Conservation (phyloP, 768 basidiomycete genomes). For the Amylocystis lapponica region DNA sequence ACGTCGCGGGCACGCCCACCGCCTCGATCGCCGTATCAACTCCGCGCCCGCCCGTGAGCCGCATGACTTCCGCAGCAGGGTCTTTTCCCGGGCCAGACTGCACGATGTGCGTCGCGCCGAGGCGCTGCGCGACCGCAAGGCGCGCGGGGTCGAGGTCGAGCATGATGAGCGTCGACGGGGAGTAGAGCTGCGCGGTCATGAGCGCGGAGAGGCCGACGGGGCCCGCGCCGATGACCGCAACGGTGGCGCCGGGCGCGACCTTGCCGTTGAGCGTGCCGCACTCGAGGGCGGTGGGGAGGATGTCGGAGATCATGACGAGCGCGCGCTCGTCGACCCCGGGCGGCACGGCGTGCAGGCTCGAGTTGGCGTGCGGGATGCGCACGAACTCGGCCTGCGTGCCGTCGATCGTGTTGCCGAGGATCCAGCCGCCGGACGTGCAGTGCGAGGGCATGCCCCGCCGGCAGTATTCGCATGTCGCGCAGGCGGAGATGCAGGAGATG, state of each 20-base stretch:
- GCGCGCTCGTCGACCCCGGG: slow-evolving; percentile 10
- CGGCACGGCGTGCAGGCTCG: slow-evolving; percentile 12
- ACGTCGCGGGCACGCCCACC: slow-evolving; percentile 19
- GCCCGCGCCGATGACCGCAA: slow-evolving; percentile 20
- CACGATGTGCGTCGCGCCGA: slow-evolving; percentile 20
- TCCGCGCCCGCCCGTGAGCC: slow-evolving; percentile 18
- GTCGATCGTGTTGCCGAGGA: slow-evolving; percentile 20
- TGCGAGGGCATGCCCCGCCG: slow-evolving; percentile 15
- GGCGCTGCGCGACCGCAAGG: slow-evolving; percentile 9
- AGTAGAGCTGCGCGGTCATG: slow-evolving; percentile 19
- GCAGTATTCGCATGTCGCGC: slow-evolving; percentile 15
- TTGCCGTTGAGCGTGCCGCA: slow-evolving; percentile 21
- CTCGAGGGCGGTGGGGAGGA: slow-evolving; percentile 20
- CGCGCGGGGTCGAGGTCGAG: slow-evolving; percentile 17
- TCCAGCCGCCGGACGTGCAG: slow-evolving; percentile 18
- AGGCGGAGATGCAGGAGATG: slow-evolving; percentile 15
- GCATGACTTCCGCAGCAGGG: slow-evolving; percentile 15
- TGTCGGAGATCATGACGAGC: slow-evolving; percentile 20
- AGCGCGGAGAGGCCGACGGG: slow-evolving; percentile 18
- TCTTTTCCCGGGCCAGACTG: slow-evolving; percentile 14
- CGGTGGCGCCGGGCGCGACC: slow-evolving; percentile 17
- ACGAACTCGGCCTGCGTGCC: slow-evolving; percentile 19
- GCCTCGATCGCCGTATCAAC: slow-evolving; percentile 22
- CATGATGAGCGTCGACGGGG: slow-evolving; percentile 15
- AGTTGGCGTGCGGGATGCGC: slow-evolving; percentile 19